phyloP scores from a whole-genome alignment of 208 protist genomes.

The Trichomonas gallinae region DNA sequence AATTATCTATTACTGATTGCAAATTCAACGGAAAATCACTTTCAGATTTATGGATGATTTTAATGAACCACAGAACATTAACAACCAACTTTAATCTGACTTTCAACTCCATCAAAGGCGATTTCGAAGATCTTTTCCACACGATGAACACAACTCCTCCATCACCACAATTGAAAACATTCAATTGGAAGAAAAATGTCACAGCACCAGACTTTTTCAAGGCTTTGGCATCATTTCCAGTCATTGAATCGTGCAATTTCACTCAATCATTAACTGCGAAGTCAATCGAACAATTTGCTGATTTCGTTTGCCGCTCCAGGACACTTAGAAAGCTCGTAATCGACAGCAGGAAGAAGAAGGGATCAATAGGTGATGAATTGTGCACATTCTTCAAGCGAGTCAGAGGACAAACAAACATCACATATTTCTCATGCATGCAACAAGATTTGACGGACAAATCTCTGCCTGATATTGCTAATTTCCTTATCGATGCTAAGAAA shows the following conservation, averaged over 20 bases:
- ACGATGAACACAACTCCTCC: background rate
- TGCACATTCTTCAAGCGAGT: background rate
- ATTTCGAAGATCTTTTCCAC: background rate
- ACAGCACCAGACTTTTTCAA: background rate
- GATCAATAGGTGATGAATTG: background rate
- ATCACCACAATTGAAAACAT: background rate
- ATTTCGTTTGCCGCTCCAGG: background rate
- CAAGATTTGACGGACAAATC: background rate
- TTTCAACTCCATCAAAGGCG: background rate
- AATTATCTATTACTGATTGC: background rate
- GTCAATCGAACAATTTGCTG: background rate
- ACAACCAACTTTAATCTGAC: background rate
- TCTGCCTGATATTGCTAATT: background rate
- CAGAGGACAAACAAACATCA: background rate
- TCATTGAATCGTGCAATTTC: background rate
- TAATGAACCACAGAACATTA: background rate
- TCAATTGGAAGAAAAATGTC: background rate
- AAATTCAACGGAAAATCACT: background rate
- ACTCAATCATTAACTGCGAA: background rate
- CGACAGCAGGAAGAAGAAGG: background rate
- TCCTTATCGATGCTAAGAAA: background rate
- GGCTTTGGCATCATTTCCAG: background rate
- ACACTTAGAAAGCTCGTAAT: background rate
- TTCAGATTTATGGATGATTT: background rate
- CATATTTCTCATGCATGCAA: background rate